A percentile compares a stretch with the other conserved stretches of the same genome.
These are phyloP conservation scores for Cylindrotheca closterium DNA, from an alignment of 108 stramenopile species.

Conservation along the genomic window DNA sequence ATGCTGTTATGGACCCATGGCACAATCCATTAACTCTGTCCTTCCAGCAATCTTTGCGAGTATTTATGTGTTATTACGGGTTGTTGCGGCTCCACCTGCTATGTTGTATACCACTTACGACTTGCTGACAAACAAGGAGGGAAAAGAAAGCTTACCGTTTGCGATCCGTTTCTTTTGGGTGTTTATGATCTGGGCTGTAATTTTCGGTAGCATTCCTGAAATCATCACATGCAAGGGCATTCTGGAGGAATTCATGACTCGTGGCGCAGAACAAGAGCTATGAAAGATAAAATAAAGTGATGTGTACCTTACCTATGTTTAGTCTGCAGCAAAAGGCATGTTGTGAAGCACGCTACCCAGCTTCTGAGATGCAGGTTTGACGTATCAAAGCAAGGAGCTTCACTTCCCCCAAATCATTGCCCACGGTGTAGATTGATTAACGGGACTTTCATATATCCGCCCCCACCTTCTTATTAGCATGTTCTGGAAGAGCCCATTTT, in stretches of 20 bases:
- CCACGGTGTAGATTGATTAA: no score
- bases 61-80: constrained; percentile 45
- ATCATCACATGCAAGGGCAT: not conserved
- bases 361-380: no score
- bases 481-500: no score
- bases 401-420: no score
- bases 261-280: not conserved
- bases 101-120: constrained; percentile 46
- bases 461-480: no score
- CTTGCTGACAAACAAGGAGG: constrained; percentile 38
- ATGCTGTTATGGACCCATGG: constrained; percentile 32
- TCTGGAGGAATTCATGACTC: not conserved
- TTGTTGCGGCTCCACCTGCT: constrained; percentile 35
- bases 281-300: no score
- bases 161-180: constrained; percentile 45
- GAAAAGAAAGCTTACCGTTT: constrained; percentile 45
- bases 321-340: no score
- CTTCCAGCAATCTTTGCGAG: constrained; percentile 38
- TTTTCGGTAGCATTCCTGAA: constrained; percentile 36
- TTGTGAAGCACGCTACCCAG: no score
- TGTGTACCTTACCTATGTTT: no score
- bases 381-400: no score
- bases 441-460: no score
- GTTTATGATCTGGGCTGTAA: constrained; percentile 53
- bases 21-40: constrained; percentile 22